Evolutionary conservation across 2,329 filamentous ascomycete genomes (phyloP).

Genomic region (Xenoacremonium recifei): DNA sequence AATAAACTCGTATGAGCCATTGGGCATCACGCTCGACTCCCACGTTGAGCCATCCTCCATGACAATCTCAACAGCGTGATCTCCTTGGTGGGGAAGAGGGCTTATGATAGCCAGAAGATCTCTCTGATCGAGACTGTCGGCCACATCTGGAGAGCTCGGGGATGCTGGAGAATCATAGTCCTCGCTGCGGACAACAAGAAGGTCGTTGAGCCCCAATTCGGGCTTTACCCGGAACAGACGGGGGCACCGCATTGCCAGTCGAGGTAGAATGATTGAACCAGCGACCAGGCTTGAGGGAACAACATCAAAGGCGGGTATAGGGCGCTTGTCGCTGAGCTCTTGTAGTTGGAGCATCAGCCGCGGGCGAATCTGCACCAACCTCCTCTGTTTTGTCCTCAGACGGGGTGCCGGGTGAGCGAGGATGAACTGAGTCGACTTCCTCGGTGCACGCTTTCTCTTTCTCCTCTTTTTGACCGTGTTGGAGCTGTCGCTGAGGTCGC

Average conservation of each 20-base stretch:
- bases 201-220: constrained; percentile 64
- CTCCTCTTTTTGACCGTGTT: constrained; percentile 35
- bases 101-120: constrained; percentile 69
- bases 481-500: constrained; percentile 46
- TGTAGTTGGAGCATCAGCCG: constrained; percentile 72
- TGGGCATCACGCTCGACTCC: constrained; percentile 50
- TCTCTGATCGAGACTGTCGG: constrained; percentile 45
- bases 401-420: constrained; percentile 67
- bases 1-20: constrained; percentile 66
- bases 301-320: constrained; percentile 70
- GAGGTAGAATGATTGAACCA: constrained; percentile 55
- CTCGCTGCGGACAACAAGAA: constrained; percentile 70
- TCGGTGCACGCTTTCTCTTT: constrained; percentile 44
- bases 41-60: constrained; percentile 62
- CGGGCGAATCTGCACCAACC: constrained; percentile 65
- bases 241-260: constrained; percentile 59
- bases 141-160: constrained; percentile 37
- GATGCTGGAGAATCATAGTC: constrained; percentile 49
- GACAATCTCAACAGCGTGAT: constrained; percentile 62
- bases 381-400: constrained; percentile 58
- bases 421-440: constrained; percentile 62
- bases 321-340: constrained; percentile 59
- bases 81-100: constrained; percentile 47
- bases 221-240: constrained; percentile 63
- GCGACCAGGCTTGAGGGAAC: constrained; percentile 64